These are phyloP conservation scores for Neofusicoccum laricinum DNA, from an alignment of 2,329 filamentous ascomycete genomes.

Conservation along the genomic window DNA sequence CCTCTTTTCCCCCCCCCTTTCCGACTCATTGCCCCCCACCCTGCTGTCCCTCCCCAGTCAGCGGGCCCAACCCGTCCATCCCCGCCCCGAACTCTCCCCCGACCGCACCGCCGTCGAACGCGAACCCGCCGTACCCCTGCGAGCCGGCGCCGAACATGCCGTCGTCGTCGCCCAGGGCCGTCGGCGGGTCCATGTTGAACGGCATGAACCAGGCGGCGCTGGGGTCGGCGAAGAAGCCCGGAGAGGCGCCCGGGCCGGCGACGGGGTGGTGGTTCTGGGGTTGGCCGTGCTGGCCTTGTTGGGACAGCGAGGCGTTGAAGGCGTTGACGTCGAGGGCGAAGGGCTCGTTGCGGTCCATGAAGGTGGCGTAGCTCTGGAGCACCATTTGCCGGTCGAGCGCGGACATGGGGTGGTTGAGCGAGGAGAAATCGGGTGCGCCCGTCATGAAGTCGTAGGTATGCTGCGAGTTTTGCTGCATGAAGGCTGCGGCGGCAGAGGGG, in stretches of 20 bases:
- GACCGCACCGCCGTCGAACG: neutral
- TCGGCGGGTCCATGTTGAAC: conserved; percentile 81
- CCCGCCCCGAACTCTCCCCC: neutral
- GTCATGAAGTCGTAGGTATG: conserved; percentile 10
- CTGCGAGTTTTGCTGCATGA: conserved; percentile 22
- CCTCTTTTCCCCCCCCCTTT: neutral
- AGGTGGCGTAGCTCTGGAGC: conserved; percentile 64
- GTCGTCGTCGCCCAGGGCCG: conserved; percentile 34
- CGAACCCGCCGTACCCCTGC: conserved; percentile 5
- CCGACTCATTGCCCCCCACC: neutral
- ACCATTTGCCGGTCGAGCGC: conserved; percentile 75
- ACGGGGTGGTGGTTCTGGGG: conserved; percentile 21
- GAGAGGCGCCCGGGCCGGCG: conserved; percentile 3
- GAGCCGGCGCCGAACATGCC: conserved; percentile 18
- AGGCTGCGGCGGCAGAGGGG: conserved; percentile 29
- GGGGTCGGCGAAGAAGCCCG: conserved; percentile 36
- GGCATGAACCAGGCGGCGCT: conserved; percentile 84
- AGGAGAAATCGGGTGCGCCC: neutral
- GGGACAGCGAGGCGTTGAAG: conserved; percentile 1
- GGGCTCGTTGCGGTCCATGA: conserved; percentile 18
- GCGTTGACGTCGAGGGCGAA: conserved; percentile 20
- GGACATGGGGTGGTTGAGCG: conserved; percentile 54
- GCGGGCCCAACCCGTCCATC: conserved; percentile 8
- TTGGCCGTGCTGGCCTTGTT: neutral
- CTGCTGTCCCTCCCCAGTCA: neutral